Conservation (phyloP, 2,329 filamentous ascomycete species). For the Nemania sp. region DNA sequence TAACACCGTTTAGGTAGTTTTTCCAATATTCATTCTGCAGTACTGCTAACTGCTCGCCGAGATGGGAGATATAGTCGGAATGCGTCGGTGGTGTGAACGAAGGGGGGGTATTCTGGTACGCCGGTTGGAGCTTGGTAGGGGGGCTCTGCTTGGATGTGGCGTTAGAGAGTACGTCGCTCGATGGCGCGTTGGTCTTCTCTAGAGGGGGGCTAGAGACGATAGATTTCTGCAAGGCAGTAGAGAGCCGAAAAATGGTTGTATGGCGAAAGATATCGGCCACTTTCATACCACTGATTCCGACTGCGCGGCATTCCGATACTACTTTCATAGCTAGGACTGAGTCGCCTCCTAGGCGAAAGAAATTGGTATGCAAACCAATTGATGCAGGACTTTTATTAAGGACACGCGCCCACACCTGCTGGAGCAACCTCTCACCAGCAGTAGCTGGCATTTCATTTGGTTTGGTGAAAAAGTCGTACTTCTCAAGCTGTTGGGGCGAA, state of each 20-base stretch:
- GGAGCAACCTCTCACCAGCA: constrained; percentile 7
- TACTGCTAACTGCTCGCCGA: neutral
- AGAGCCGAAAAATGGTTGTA: constrained; percentile 17
- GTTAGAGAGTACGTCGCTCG: constrained; percentile 31
- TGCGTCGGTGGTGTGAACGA: neutral
- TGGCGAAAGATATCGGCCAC: constrained; percentile 41
- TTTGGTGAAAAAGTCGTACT: constrained; percentile 4
- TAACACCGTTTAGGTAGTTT: constrained; percentile 14
- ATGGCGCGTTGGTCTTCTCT: constrained; percentile 41
- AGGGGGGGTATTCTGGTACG: neutral
- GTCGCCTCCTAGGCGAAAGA: constrained; percentile 55
- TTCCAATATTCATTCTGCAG: constrained; percentile 12
- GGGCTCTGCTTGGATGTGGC: constrained; percentile 7
- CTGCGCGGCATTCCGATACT: constrained; percentile 53
- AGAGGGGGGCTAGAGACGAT: neutral
- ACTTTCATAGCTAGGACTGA: constrained; percentile 59
- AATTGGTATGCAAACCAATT: constrained; percentile 46
- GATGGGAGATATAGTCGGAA: constrained; percentile 16
- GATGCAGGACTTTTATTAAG: constrained; percentile 39
- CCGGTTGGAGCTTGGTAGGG: neutral
- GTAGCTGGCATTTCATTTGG: constrained; percentile 14
- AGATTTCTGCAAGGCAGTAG: neutral
- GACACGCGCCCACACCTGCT: constrained; percentile 48
- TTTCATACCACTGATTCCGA: constrained; percentile 27
- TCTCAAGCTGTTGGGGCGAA: constrained; percentile 16